Percentiles rank a stretch among this genome's conserved stretches.
These are phyloP conservation scores for Takashimella tepidaria DNA, from an alignment of 1,284 basidiomycete genomes.

Conservation along the genomic window DNA sequence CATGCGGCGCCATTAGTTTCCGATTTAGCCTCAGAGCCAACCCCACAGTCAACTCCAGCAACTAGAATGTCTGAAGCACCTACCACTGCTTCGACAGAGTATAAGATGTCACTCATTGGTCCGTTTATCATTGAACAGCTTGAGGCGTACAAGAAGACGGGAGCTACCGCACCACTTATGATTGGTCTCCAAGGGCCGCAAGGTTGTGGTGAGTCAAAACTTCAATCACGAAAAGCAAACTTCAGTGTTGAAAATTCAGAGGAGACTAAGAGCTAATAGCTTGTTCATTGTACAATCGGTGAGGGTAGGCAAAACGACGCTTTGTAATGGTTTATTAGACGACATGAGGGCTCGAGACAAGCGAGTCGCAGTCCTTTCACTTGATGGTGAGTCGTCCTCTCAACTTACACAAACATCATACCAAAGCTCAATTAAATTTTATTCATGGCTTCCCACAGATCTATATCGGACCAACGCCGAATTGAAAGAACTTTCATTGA, in stretches of 20 bases:
- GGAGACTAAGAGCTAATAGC: too few relatives aligned
- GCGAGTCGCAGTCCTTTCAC: slow-evolving; percentile 29
- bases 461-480: slow-evolving; percentile 34
- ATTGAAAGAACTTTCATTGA: slow-evolving; percentile 23
- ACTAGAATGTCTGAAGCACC: background rate
- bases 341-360: slow-evolving; percentile 20
- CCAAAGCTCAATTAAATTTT: too few relatives aligned
- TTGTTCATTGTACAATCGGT: too few relatives aligned
- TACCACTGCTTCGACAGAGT: slow-evolving; percentile 26
- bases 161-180: slow-evolving; percentile 24
- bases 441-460: too few relatives aligned
- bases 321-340: slow-evolving; percentile 28
- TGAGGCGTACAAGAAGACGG: slow-evolving; percentile 12
- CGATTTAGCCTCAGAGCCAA: background rate
- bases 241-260: too few relatives aligned
- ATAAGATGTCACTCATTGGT: slow-evolving; percentile 38
- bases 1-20: background rate
- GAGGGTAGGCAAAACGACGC: slow-evolving; percentile 34
- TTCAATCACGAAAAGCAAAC: too few relatives aligned
- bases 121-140: slow-evolving; percentile 26
- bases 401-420: too few relatives aligned
- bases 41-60: background rate
- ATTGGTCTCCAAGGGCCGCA: slow-evolving; percentile 35
- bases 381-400: slow-evolving; percentile 26
- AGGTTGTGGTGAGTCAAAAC: slow-evolving; percentile 30